Percentiles rank a stretch among this genome's conserved stretches.
Evolutionary conservation across 768 basidiomycete species (phyloP).

Genomic region (Lentinula detonsa): DNA sequence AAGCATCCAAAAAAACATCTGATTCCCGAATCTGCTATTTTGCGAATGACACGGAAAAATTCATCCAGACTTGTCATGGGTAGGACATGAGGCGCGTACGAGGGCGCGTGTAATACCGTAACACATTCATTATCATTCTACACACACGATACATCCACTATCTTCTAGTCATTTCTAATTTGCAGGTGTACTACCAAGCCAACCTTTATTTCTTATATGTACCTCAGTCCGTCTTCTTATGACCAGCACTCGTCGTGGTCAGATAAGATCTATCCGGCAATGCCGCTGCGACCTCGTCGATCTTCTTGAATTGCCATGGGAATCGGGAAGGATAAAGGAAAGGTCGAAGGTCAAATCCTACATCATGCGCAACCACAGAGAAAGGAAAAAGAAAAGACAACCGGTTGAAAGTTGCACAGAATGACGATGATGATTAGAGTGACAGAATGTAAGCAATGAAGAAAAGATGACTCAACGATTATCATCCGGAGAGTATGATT

Average conservation of each 20-base stretch:
- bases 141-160: neutral
- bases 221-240: constrained; percentile 39
- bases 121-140: too few species aligned
- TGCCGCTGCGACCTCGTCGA: constrained; percentile 76
- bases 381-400: neutral
- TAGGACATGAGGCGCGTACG: neutral
- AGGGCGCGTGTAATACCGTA: neutral
- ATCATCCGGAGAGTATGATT: constrained; percentile 95
- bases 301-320: constrained; percentile 95
- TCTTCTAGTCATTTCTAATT: too few species aligned
- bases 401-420: neutral
- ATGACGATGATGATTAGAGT: constrained; percentile 9
- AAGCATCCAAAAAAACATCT: neutral
- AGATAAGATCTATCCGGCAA: constrained; percentile 64
- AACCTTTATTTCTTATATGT: too few species aligned
- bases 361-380: neutral
- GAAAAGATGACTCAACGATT: constrained; percentile 57
- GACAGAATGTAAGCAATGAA: neutral
- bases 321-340: constrained; percentile 95
- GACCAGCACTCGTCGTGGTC: constrained; percentile 22
- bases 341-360: constrained; percentile 92
- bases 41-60: neutral
- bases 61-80: neutral
- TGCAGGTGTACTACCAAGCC: too few species aligned
- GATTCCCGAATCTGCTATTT: neutral